Percentiles rank a stretch among this genome's conserved stretches.
Evolutionary conservation across 169 alveolate genomes (phyloP).

Genomic region (Plasmodium sp.): DNA sequence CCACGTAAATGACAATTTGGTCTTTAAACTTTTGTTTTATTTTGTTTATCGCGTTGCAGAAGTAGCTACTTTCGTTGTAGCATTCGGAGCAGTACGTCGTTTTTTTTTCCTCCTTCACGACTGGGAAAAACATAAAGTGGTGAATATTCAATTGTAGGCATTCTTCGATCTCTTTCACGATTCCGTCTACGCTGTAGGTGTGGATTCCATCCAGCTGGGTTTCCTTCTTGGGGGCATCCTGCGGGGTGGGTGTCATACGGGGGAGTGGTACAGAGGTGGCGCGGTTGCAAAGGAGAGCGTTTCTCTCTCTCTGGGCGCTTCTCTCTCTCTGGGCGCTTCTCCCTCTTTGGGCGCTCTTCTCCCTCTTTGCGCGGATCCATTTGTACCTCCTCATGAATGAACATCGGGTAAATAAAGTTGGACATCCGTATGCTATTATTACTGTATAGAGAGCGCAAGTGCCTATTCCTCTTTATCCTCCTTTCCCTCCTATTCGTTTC

Average conservation of each 20-base stretch:
- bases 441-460: constrained; percentile 56
- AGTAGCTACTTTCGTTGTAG: constrained; percentile 76
- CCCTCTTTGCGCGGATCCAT: background rate
- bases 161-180: constrained; percentile 79
- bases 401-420: constrained; percentile 79
- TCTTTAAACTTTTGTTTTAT: constrained; percentile 75
- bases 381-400: constrained; percentile 80
- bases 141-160: constrained; percentile 76
- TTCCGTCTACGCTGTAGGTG: constrained; percentile 74
- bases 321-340: no score
- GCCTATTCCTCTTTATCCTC: constrained; percentile 60
- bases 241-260: background rate
- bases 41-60: constrained; percentile 75
- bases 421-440: constrained; percentile 79
- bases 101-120: constrained; percentile 75
- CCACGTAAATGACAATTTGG: constrained; percentile 77
- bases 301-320: no score
- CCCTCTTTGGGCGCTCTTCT: background rate
- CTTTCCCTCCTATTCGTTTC: constrained; percentile 71
- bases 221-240: constrained; percentile 76
- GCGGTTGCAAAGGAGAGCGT: background rate
- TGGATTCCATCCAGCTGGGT: constrained; percentile 76
- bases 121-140: constrained; percentile 82
- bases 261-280: background rate
- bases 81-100: constrained; percentile 77